Conservation (phyloP, 2,329 filamentous ascomycete genomes). For the Exophiala oligosperma region DNA sequence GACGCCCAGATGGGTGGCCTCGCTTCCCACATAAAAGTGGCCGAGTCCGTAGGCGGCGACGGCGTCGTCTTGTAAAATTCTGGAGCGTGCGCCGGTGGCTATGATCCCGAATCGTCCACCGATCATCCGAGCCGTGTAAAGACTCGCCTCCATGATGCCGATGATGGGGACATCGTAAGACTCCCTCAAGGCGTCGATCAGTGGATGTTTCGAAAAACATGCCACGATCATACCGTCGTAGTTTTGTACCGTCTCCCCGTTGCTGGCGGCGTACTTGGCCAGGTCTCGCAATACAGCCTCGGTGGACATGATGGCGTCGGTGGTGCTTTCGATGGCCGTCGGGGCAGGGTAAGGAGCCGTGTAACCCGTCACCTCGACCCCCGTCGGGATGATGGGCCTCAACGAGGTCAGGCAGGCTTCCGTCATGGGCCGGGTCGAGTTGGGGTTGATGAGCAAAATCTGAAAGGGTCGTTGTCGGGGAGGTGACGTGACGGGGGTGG, state of each 20-base stretch:
- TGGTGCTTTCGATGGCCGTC: constrained; percentile 52
- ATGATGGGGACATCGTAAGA: constrained; percentile 47
- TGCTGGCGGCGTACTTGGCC: constrained; percentile 40
- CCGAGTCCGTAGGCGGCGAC: constrained; percentile 45
- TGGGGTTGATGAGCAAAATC: constrained; percentile 52
- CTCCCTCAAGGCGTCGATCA: constrained; percentile 49
- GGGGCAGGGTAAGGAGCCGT: constrained; percentile 52
- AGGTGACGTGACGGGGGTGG: constrained; percentile 25
- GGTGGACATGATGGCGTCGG: constrained; percentile 53
- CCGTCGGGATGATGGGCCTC: constrained; percentile 44
- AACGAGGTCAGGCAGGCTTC: constrained; percentile 48
- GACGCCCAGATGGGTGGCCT: constrained; percentile 44
- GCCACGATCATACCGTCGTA: constrained; percentile 53
- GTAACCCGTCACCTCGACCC: constrained; percentile 52
- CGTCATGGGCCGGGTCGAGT: constrained; percentile 50
- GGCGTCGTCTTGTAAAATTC: constrained; percentile 42
- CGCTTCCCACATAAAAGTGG: constrained; percentile 45
- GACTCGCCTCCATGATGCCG: constrained; percentile 53
- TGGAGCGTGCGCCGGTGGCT: constrained; percentile 42
- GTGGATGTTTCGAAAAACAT: constrained; percentile 51
- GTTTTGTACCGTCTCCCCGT: constrained; percentile 32
- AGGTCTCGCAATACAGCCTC: constrained; percentile 50
- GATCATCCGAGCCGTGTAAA: constrained; percentile 53
- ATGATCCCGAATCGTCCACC: constrained; percentile 49
- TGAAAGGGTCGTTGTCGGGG: constrained; percentile 25